Percentiles rank a stretch among this genome's conserved stretches.
phyloP scores from a whole-genome alignment of 179 eudicot genomes.

The Nepenthes alata region DNA sequence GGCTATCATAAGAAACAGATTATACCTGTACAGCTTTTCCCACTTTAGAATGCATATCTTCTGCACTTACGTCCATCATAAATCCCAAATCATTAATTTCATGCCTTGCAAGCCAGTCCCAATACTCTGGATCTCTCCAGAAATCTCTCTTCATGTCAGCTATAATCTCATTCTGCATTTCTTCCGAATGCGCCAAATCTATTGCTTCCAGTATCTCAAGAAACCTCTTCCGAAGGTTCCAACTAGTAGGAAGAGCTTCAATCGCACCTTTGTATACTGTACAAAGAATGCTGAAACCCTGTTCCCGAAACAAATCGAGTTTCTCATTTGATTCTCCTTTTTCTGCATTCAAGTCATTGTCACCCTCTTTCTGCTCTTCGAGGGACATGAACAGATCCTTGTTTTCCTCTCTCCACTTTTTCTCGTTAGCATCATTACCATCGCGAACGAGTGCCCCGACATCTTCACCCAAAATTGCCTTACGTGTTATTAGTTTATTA shows the following conservation, averaged over 20 bases:
- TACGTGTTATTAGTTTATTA: conserved; percentile 71
- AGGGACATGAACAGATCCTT: conserved; percentile 62
- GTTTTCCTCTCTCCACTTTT: conserved; percentile 76
- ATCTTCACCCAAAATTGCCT: conserved; percentile 67
- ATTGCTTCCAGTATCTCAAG: conserved; percentile 67
- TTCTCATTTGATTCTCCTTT: conserved; percentile 34
- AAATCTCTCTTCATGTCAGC: conserved; percentile 68
- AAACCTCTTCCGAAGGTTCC: conserved; percentile 50
- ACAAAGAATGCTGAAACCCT: conserved; percentile 46
- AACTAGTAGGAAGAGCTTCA: conserved; percentile 61
- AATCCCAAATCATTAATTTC: conserved; percentile 18
- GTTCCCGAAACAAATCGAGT: conserved; percentile 39
- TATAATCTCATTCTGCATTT: conserved; percentile 56
- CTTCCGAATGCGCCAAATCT: conserved; percentile 56
- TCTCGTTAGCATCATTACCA: conserved; percentile 24
- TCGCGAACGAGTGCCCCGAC: conserved; percentile 39
- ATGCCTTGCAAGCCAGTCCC: conserved; percentile 80
- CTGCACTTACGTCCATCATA: conserved; percentile 18
- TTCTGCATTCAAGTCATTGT: conserved; percentile 22
- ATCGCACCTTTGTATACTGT: conserved; percentile 55
- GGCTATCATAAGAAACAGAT: not conserved
- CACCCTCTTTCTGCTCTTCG: conserved; percentile 28
- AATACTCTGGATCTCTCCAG: conserved; percentile 48
- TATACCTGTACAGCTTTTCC: conserved; percentile 58
- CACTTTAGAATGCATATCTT: conserved; percentile 24